Evolutionary conservation across 164 flowering plant species (phyloP).

Genomic region (Macadamia integrifolia): DNA sequence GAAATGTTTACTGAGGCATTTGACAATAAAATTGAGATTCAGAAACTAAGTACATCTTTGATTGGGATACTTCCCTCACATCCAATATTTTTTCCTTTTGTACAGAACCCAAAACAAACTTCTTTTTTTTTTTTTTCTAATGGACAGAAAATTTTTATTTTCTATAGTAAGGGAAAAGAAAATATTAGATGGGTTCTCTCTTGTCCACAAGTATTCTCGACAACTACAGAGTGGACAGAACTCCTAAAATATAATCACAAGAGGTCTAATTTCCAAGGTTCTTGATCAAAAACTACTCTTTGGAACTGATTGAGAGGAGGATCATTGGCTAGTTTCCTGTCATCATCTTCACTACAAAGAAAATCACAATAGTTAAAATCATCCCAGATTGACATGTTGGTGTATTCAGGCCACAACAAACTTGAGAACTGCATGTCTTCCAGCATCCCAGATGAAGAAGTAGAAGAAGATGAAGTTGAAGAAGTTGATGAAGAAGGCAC

Average conservation of each 20-base stretch:
- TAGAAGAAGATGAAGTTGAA: conserved; percentile 27
- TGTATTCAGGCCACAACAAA: conserved; percentile 38
- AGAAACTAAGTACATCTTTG: too few relatives aligned
- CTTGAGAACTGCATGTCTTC: conserved; percentile 28
- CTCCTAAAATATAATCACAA: conserved; percentile 18
- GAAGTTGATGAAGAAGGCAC: conserved; percentile 24
- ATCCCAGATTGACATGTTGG: conserved; percentile 33
- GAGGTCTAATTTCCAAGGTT: conserved; percentile 40
- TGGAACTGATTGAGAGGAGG: conserved; percentile 19
- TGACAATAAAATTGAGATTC: too few relatives aligned
- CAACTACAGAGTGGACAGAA: neutral
- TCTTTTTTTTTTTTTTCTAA: too few relatives aligned
- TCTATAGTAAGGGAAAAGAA: too few relatives aligned
- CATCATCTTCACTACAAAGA: conserved; percentile 22
- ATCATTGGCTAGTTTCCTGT: conserved; percentile 19
- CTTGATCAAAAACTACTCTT: conserved; percentile 30
- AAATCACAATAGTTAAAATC: conserved; percentile 50
- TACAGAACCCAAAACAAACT: too few relatives aligned
- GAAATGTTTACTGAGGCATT: too few relatives aligned
- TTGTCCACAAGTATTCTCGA: too few relatives aligned
- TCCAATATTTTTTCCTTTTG: too few relatives aligned
- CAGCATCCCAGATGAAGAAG: conserved; percentile 9
- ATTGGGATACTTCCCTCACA: too few relatives aligned
- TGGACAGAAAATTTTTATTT: too few relatives aligned
- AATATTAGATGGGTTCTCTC: neutral